Percentiles rank a stretch among this genome's conserved stretches.
These are phyloP conservation scores for Termitomyces sp. DNA, from an alignment of 768 basidiomycete genomes.

Conservation along the genomic window DNA sequence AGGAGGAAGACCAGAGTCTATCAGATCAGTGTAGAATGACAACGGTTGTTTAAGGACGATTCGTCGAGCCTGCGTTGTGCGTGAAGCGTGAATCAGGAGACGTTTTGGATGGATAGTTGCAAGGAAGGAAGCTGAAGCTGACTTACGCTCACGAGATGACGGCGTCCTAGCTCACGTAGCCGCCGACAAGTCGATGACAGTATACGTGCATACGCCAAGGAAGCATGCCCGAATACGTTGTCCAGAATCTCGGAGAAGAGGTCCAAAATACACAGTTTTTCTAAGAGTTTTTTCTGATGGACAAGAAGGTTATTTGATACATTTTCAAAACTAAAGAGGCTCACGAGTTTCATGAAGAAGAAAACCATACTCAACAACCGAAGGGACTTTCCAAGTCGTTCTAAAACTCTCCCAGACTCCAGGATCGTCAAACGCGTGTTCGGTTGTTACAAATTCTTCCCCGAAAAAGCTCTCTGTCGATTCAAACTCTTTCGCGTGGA, in stretches of 20 bases:
- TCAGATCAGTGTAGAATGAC: neutral
- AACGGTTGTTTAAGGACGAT: neutral
- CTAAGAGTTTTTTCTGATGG: neutral
- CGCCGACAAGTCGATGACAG: neutral
- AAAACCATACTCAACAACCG: neutral
- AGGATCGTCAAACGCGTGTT: too few relatives aligned
- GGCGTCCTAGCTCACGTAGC: neutral
- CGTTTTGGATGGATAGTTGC: too few relatives aligned
- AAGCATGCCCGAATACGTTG: neutral
- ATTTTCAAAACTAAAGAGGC: too few relatives aligned
- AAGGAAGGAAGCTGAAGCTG: neutral
- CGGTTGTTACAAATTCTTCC: neutral
- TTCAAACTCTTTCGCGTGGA: neutral
- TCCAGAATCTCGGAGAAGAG: slow-evolving; percentile 1
- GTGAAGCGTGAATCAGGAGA: too few relatives aligned
- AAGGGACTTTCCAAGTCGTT: neutral
- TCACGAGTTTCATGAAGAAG: neutral
- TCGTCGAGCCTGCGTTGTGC: neutral
- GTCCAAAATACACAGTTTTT: neutral
- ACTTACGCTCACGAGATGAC: neutral
- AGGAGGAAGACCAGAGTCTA: neutral
- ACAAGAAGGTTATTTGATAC: too few relatives aligned
- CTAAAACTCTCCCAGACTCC: neutral
- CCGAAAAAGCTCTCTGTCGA: too few relatives aligned
- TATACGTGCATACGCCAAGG: neutral